Evolutionary conservation across 306 rosid genomes (phyloP).

Genomic region (Vigna radiata): DNA sequence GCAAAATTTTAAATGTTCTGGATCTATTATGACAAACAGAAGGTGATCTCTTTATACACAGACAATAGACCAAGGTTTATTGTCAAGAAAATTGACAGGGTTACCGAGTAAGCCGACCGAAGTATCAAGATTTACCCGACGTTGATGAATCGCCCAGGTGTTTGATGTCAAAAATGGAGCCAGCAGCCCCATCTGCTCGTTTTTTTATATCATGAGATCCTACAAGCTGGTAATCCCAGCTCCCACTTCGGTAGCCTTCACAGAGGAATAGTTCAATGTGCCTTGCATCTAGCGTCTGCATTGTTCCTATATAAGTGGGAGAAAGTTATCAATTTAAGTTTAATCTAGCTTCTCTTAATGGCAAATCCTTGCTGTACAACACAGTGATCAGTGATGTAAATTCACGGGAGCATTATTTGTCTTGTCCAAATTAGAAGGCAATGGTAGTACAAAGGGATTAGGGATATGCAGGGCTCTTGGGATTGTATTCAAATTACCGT

Average conservation of each 20-base stretch:
- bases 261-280: conserved; percentile 84
- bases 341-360: conserved; percentile 34
- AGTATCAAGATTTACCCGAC: conserved; percentile 56
- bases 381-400: conserved; percentile 32
- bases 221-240: conserved; percentile 87
- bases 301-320: conserved; percentile 73
- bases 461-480: conserved; percentile 9
- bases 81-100: conserved; percentile 1
- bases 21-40: conserved; percentile 4
- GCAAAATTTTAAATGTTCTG: conserved; percentile 23
- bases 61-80: conserved; percentile 5
- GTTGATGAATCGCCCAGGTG: conserved; percentile 70
- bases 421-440: conserved; percentile 42
- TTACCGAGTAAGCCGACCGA: conserved; percentile 4
- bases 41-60: conserved; percentile 2
- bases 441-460: conserved; percentile 14
- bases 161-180: conserved; percentile 82
- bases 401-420: conserved; percentile 21
- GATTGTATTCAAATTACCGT: conserved; percentile 62
- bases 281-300: conserved; percentile 97
- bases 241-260: conserved; percentile 73
- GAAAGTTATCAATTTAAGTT: conserved; percentile 38
- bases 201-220: conserved; percentile 85
- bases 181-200: conserved; percentile 83
- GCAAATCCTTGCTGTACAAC: conserved; percentile 18